Conservation (phyloP, 2,329 filamentous ascomycete genomes). For the Sphaerulina musiva region DNA sequence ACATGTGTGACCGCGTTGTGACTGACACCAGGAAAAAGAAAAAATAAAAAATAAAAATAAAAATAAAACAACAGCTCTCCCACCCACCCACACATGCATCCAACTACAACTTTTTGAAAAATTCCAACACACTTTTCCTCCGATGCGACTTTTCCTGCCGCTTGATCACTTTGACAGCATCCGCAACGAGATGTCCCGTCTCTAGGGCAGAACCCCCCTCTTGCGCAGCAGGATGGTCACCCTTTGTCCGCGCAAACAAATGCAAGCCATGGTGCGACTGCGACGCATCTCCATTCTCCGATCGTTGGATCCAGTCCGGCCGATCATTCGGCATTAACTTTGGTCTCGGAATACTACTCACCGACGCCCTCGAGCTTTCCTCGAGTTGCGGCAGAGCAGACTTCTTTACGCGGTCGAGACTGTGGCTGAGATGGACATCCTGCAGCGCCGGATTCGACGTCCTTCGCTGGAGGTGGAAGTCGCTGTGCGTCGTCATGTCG, state of each 20-base stretch:
- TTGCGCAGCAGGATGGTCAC: neutral
- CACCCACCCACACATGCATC: too few relatives aligned
- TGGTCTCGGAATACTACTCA: constrained; percentile 1
- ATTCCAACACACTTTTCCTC: constrained; percentile 18
- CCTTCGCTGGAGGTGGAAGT: neutral
- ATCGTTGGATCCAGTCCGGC: constrained; percentile 24
- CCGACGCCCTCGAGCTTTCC: neutral
- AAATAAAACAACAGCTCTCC: too few relatives aligned
- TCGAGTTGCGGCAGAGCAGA: neutral
- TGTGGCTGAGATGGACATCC: neutral
- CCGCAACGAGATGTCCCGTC: constrained; percentile 19
- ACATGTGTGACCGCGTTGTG: too few relatives aligned
- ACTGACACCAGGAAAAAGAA: neutral
- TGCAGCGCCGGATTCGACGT: neutral
- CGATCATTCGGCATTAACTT: constrained; percentile 15
- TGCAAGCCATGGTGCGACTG: neutral
- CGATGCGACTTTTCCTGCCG: constrained; percentile 17
- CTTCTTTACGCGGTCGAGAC: neutral
- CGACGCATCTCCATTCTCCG: constrained; percentile 17
- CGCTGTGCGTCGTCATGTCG: neutral
- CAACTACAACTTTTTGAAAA: constrained; percentile 19
- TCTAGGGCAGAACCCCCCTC: neutral
- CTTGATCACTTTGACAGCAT: constrained; percentile 26
- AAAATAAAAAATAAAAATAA: neutral
- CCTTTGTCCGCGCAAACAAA: constrained; percentile 7